Base-by-base conservation (phyloP, 1,284 basidiomycete genomes). In the Moniliella sp. region DNA sequence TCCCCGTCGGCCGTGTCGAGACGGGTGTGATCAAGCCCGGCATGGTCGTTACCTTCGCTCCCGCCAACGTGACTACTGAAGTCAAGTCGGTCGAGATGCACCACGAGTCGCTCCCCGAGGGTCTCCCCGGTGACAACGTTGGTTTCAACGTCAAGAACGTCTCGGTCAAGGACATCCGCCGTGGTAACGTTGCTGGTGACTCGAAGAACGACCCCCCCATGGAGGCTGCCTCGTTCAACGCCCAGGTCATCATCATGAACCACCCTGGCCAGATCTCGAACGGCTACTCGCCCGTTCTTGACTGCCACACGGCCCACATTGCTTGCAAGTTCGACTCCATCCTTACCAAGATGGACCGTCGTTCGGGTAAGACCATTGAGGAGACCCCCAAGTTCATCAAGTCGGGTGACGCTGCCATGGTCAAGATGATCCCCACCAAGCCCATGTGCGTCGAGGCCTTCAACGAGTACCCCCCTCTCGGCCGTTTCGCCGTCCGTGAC, bases 21-120 rank as follows among this genome's bases (percentile, higher is more conserved):
- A 97, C 91, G 62, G 88, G 91, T 77, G 64, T 84, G 67, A 94
- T 97, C 76, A 94, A 94, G 75, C 80, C 84, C 60, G 88, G 88
- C 66, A 94, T 97, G 88, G 64, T 66, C 34, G 88, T 94, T 66
- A 76, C 69, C 64, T 97, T 97, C 61, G 88, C 91, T 51, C 88
- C 88, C 46, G 66, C 82, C 49, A 84, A 84, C 70, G 86, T 99
- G 57, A 94, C 86, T 67, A 99, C 91, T 69, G 91, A 97, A 79
- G 88, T 97, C 71, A 94, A 94, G 76, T 93, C 34, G n/a, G 88
- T 97, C 66, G 88, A 97, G 72, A 97, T 97, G 91, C 91, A 97
- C 69, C 88, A 94, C 78, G 88, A 97, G 68, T 82, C 88, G 67
- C 82, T 99, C 65, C 72, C 72, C 64, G 73, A 82, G 68, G 91